Evolutionary conservation across 2,329 filamentous ascomycete genomes (phyloP), one percentile per base, ranked within the genome.

Genomic region (Arthrobotrys pseudoclavata): DNA sequence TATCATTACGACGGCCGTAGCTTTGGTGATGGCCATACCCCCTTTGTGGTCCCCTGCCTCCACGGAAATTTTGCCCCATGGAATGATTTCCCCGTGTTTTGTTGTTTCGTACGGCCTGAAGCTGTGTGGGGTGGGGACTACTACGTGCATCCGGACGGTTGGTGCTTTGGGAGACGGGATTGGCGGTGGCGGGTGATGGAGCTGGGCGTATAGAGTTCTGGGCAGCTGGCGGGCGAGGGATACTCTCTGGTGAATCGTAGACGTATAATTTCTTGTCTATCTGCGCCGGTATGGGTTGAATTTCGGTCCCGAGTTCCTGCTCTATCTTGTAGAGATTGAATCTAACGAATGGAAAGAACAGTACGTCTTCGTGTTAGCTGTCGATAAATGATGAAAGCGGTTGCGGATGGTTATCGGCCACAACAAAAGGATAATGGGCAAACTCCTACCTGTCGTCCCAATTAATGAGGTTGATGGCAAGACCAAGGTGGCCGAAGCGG

Each of bases 261-360:
- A 99, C 96, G 83, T 99, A 99, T 42, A 99, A 90, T 80, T 92
- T 96, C 88, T 97, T 98, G 86, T 99, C 96, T 80, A 99, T 99
- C 81, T 90, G 91, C 64, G 90, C 88, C 18, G 96, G 96, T 82
- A 99, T 99, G n/a, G 96, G 91, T 83, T 96, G 92, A 79, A 99
- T 99, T 85, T 99, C 96, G 5, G 96, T 99, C 64, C 96, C 96
- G 47, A 99, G 87, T 82, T 99, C 96, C 81, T 96, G 92, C 85
- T 99, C 96, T 81, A 99, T 99, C 84, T 96, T 96, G 87, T 99
- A 99, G 20, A 99, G 88, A 84, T 98, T 99, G 88, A 97, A 98
- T 29, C 96, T 82, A 50, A 37, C 10, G 37, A n/a, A 34, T 1
- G 26, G 57, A 9, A 53, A 53, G 22, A 12, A n/a, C n/a, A n/a